Evolutionary conservation across 768 basidiomycete genomes (phyloP), one percentile per base, ranked within the genome.

Genomic region (Grammothele lineata): DNA sequence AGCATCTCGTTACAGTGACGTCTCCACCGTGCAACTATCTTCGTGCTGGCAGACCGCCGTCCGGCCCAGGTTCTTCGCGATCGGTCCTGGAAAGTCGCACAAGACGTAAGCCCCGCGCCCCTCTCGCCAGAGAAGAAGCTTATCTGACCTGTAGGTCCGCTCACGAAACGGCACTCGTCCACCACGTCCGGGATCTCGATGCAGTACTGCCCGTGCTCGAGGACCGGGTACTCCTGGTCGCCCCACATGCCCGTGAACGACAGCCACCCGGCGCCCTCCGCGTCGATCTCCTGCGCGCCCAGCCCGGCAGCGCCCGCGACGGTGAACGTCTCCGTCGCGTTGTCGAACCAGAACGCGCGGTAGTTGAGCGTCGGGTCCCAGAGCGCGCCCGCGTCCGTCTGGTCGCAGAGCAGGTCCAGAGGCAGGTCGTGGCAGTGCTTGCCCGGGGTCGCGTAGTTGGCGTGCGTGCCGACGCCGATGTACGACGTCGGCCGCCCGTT

Each of bases 281-380:
- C 48, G 5, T 18, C 45, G 36, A 55, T 30, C 26, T 45, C 40
- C 21, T 36, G 18, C 19, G 34, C 61, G 14, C 55, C 59, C 1
- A 27, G 11, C 1, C 43, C 51, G 9, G 53, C 56, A 24, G 57
- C 56, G 2, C 47, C 40, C 22, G 61, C 61, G 36, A 48, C 36
- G 41, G 32, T 50, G 45, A 60, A 60, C 41, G 50, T 45, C 21
- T 47, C 14, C 19, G 53, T 53, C 27, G 50, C 24, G 26, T 32
- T 51, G 46, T 61, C 60, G 35, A 45, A 63, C 57, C 57, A 62
- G 53, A 48, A 62, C 27, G 57, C 62, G 24, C 62, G 54, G 56
- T 45, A 63, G 54, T 63, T 63, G 45, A 49, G 37, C 21, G 61
- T 51, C 11, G 58, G 56, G 45, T 63, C 62, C 62, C 61, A 63